These are phyloP conservation scores for Candida anglica DNA, from an alignment of 805 yeast genomes.

Conservation along the genomic window DNA sequence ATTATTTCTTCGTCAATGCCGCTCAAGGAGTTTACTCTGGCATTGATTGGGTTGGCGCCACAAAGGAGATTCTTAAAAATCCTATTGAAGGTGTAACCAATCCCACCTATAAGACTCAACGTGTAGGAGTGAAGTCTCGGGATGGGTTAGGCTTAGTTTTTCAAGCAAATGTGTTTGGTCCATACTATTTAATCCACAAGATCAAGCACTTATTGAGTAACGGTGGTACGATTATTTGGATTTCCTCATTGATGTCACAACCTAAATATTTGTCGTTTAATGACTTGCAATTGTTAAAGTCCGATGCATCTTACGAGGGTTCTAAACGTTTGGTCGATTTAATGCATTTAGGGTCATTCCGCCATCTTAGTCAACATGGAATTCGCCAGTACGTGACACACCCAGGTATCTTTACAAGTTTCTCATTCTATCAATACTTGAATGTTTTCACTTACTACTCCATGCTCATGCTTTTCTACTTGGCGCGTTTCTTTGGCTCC, in stretches of 20 bases:
- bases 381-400: slow-evolving; percentile 77
- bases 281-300: slow-evolving; percentile 67
- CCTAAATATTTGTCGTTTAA: slow-evolving; percentile 69
- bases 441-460: slow-evolving; percentile 79
- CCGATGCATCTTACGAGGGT: slow-evolving; percentile 80
- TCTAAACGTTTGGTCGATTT: slow-evolving; percentile 85
- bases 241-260: slow-evolving; percentile 77
- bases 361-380: slow-evolving; percentile 45
- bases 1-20: slow-evolving; percentile 81
- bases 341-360: slow-evolving; percentile 69
- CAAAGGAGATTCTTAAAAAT: slow-evolving; percentile 55
- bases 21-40: slow-evolving; percentile 88
- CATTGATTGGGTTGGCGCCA: slow-evolving; percentile 80
- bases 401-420: slow-evolving; percentile 90
- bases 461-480: slow-evolving; percentile 78
- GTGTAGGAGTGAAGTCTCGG: slow-evolving; percentile 64
- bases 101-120: slow-evolving; percentile 83
- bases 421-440: slow-evolving; percentile 71
- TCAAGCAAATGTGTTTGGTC: slow-evolving; percentile 96
- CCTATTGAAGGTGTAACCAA: slow-evolving; percentile 84
- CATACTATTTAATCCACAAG: slow-evolving; percentile 76
- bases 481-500: slow-evolving; percentile 80
- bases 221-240: slow-evolving; percentile 77
- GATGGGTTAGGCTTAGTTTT: slow-evolving; percentile 87
- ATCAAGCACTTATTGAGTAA: slow-evolving; percentile 47